phyloP scores from a whole-genome alignment of 805 yeast species.

The Candida insectalens region DNA sequence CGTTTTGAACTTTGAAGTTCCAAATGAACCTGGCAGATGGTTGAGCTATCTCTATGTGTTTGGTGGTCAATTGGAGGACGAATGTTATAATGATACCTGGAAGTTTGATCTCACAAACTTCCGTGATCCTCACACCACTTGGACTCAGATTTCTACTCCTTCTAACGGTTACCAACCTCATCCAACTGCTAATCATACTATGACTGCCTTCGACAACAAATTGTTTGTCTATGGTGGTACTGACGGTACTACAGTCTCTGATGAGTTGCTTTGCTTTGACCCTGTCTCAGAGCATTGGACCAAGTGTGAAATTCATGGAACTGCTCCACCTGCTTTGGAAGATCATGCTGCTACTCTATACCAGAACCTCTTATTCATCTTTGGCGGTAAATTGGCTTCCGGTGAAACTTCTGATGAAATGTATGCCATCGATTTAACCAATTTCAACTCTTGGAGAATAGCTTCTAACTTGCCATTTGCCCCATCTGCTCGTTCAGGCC shows the following conservation, averaged over 20 bases:
- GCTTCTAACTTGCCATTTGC: slow-evolving; percentile 34
- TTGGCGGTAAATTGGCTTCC: slow-evolving; percentile 79
- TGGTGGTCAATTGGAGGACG: slow-evolving; percentile 90
- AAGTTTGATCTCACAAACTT: slow-evolving; percentile 81
- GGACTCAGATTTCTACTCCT: slow-evolving; percentile 62
- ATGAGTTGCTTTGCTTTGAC: slow-evolving; percentile 76
- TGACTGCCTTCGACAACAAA: slow-evolving; percentile 69
- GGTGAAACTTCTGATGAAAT: slow-evolving; percentile 62
- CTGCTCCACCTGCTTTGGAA: slow-evolving; percentile 72
- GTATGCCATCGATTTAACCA: slow-evolving; percentile 65
- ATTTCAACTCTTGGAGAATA: slow-evolving; percentile 56
- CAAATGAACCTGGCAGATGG: slow-evolving; percentile 25
- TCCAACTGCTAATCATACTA: slow-evolving; percentile 84
- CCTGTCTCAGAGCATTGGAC: slow-evolving; percentile 63
- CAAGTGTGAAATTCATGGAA: slow-evolving; percentile 57
- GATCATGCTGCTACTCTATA: slow-evolving; percentile 84
- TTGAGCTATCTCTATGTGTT: slow-evolving; percentile 61
- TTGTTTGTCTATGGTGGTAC: slow-evolving; percentile 87
- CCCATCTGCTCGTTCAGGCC: slow-evolving; percentile 89
- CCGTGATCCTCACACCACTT: slow-evolving; percentile 71
- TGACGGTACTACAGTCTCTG: slow-evolving; percentile 57
- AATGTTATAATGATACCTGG: slow-evolving; percentile 72
- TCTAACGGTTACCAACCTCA: slow-evolving; percentile 43
- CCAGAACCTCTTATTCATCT: slow-evolving; percentile 68
- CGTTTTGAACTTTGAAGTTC: slow-evolving; percentile 55